phyloP scores from a whole-genome alignment of 768 basidiomycete genomes.

The Strobilomyces echinocephalus region DNA sequence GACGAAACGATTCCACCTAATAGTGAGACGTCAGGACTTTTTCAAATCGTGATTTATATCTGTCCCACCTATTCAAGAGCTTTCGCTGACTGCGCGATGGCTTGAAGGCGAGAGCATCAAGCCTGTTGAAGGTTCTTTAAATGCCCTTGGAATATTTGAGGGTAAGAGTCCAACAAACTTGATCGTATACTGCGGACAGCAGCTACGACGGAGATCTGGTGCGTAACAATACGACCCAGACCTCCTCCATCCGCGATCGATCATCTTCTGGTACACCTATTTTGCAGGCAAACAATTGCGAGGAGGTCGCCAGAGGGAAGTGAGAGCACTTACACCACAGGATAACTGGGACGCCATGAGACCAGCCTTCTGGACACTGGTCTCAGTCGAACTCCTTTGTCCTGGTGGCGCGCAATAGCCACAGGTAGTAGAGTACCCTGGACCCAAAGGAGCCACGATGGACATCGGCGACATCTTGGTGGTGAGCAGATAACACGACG shows the following conservation, averaged over 20 bases:
- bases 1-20: constrained; percentile 69
- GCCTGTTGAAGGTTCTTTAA: constrained; percentile 37
- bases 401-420: constrained; percentile 66
- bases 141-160: constrained; percentile 3
- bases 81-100: constrained; percentile 74
- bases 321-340: constrained; percentile 39
- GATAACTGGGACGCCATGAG: constrained; percentile 48
- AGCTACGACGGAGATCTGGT: constrained; percentile 74
- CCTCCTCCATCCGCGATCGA: constrained; percentile 81
- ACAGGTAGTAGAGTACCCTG: constrained; percentile 44
- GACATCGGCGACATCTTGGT: constrained; percentile 25
- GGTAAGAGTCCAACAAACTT: constrained; percentile 44
- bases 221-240: constrained; percentile 85
- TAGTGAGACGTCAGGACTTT: neutral
- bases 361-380: constrained; percentile 46
- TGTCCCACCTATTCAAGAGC: constrained; percentile 57
- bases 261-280: constrained; percentile 77
- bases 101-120: constrained; percentile 62
- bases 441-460: constrained; percentile 23
- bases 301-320: neutral
- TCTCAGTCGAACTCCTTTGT: constrained; percentile 34
- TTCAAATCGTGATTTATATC: no score
- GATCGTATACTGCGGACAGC: constrained; percentile 95
- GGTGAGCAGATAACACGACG: neutral
- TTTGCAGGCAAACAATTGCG: constrained; percentile 3